Percentiles rank a stretch among this genome's conserved stretches.
Conservation (phyloP, 352 stramenopile species). For the Halophytophthora batemanensis region DNA sequence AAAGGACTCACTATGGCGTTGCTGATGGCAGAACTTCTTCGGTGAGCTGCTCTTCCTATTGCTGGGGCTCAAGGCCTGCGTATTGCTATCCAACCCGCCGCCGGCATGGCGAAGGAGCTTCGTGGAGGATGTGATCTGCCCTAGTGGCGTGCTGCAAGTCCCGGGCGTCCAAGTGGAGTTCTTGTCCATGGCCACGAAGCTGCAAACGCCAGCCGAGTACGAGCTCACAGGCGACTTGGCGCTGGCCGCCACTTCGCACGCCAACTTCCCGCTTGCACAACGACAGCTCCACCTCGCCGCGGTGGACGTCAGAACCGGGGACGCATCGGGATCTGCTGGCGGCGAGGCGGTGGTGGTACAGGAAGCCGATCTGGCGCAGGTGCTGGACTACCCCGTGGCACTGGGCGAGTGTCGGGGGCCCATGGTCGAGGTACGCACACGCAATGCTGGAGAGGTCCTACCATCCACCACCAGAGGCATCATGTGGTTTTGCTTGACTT, state of each 20-base stretch:
- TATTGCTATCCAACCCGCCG: conserved; percentile 71
- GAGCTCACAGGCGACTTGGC: conserved; percentile 43
- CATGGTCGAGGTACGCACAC: conserved; percentile 63
- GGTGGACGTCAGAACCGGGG: not conserved
- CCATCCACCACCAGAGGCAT: conserved; percentile 2
- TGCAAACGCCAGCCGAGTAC: conserved; percentile 49
- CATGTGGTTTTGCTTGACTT: not conserved
- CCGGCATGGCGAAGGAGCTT: conserved; percentile 41
- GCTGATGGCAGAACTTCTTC: conserved; percentile 41
- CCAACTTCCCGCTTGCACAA: conserved; percentile 17
- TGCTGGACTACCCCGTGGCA: conserved; percentile 65
- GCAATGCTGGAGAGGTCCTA: not conserved
- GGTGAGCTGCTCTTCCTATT: conserved; percentile 73
- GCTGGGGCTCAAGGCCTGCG: conserved; percentile 51
- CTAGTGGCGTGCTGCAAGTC: conserved; percentile 34
- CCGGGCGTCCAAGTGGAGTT: conserved; percentile 8
- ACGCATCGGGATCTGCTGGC: conserved; percentile 1
- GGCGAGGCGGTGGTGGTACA: conserved; percentile 6
- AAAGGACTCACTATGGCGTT: not conserved
- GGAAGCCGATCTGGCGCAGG: conserved; percentile 36
- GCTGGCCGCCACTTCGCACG: conserved; percentile 35
- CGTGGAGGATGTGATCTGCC: conserved; percentile 29
- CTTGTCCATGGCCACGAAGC: conserved; percentile 19
- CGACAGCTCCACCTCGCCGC: conserved; percentile 17
- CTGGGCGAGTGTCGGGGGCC: conserved; percentile 50